These are phyloP conservation scores for Austropuccinia psidii DNA, from an alignment of 1,284 basidiomycete genomes.

Conservation along the genomic window DNA sequence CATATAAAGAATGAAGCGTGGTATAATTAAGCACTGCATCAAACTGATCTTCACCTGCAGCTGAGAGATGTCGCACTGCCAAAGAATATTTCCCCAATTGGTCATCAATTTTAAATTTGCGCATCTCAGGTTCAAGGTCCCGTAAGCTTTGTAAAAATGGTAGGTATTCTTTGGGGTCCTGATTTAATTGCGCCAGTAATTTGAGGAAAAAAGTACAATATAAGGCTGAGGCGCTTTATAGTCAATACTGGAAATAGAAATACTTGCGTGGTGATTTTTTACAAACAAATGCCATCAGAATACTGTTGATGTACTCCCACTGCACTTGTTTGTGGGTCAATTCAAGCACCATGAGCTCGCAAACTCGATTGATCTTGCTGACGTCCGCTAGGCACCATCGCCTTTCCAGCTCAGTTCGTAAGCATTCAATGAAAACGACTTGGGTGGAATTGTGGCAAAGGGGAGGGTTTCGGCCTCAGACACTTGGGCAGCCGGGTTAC, in stretches of 20 bases:
- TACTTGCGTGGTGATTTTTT: slow-evolving; percentile 62
- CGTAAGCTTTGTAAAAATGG: slow-evolving; percentile 88
- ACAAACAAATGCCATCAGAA: slow-evolving; percentile 85
- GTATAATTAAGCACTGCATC: slow-evolving; percentile 73
- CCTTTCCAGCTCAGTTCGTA: slow-evolving; percentile 15
- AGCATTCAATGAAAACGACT: not conserved
- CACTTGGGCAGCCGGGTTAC: slow-evolving; percentile 71
- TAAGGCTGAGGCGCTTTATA: too few relatives aligned
- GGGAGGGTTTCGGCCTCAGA: slow-evolving; percentile 39
- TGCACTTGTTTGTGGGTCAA: slow-evolving; percentile 62
- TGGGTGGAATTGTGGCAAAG: too few relatives aligned
- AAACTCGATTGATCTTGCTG: slow-evolving; percentile 61
- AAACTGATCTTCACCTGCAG: slow-evolving; percentile 64
- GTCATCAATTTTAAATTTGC: slow-evolving; percentile 87
- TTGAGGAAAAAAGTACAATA: not conserved
- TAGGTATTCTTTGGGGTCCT: slow-evolving; percentile 97
- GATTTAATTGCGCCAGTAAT: not conserved
- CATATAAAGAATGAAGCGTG: slow-evolving; percentile 68
- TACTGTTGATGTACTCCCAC: slow-evolving; percentile 75
- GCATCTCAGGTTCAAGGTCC: slow-evolving; percentile 69
- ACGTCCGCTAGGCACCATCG: slow-evolving; percentile 20
- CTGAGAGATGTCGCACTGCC: slow-evolving; percentile 67
- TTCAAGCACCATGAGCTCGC: slow-evolving; percentile 66
- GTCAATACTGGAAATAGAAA: not conserved
- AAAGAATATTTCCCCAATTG: slow-evolving; percentile 68